Evolutionary conservation across 768 basidiomycete genomes (phyloP).

Genomic region (Flagelloscypha sp.): DNA sequence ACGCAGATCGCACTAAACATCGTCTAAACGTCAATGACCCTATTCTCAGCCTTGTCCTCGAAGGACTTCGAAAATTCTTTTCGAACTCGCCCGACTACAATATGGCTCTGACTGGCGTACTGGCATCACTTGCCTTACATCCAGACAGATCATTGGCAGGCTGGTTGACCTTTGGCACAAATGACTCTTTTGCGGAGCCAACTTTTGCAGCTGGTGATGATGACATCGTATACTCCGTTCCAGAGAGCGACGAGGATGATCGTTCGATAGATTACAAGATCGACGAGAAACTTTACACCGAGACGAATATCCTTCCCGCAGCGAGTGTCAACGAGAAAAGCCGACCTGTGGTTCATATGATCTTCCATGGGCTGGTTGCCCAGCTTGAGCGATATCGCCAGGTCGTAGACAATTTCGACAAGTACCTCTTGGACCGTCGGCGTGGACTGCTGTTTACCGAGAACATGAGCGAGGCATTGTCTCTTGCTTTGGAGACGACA

Average conservation of each 20-base stretch:
- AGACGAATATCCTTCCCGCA: conserved; percentile 53
- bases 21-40: conserved; percentile 73
- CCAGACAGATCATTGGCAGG: conserved; percentile 81
- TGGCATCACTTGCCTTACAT: conserved; percentile 76
- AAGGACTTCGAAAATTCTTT: conserved; percentile 71
- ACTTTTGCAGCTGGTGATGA: conserved; percentile 11
- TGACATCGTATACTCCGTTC: conserved; percentile 13
- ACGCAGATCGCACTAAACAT: conserved; percentile 50
- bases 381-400: conserved; percentile 78
- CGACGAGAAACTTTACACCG: conserved; percentile 54
- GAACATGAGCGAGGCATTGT: conserved; percentile 85
- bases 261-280: conserved; percentile 71
- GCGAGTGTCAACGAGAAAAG: conserved; percentile 62
- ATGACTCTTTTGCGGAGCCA: conserved; percentile 23
- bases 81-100: conserved; percentile 81
- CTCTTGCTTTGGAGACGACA: conserved; percentile 56
- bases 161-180: conserved; percentile 70
- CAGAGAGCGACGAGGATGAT: conserved; percentile 65
- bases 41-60: conserved; percentile 61
- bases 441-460: conserved; percentile 88
- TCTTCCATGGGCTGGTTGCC: conserved; percentile 71
- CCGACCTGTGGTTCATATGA: conserved; percentile 71
- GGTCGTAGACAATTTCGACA: conserved; percentile 72
- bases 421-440: conserved; percentile 74
- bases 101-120: conserved; percentile 75